Evolutionary conservation across 805 yeast genomes (phyloP).

Genomic region (Metschnikowia arizonensis): DNA sequence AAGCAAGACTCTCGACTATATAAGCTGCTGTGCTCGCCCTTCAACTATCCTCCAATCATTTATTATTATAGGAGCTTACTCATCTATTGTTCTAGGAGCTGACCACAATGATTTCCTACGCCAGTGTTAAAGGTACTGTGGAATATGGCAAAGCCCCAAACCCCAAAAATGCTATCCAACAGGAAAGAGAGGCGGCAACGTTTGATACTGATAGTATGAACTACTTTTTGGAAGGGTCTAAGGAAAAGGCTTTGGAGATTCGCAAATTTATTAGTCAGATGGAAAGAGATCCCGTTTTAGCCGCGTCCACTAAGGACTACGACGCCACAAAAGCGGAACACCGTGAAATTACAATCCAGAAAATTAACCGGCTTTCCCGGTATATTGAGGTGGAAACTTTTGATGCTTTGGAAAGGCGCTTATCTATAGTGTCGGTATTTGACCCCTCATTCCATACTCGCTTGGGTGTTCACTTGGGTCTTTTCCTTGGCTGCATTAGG

Average conservation of each 20-base stretch:
- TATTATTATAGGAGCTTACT: too few species aligned
- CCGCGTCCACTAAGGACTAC: conserved; percentile 51
- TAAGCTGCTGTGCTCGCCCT: too few species aligned
- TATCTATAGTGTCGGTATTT: conserved; percentile 54
- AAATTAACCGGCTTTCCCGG: conserved; percentile 56
- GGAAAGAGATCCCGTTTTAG: conserved; percentile 64
- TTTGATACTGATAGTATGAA: conserved; percentile 41
- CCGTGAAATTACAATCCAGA: conserved; percentile 56
- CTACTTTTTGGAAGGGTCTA: conserved; percentile 53
- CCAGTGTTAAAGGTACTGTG: conserved; percentile 15
- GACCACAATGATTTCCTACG: conserved; percentile 6
- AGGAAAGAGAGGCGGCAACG: conserved; percentile 43
- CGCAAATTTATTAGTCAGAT: conserved; percentile 52
- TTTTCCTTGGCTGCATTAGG: conserved; percentile 73
- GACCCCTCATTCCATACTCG: conserved; percentile 84
- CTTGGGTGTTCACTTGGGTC: conserved; percentile 82
- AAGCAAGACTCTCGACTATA: too few species aligned
- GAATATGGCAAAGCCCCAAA: conserved; percentile 25
- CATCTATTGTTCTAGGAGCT: too few species aligned
- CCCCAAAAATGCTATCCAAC: conserved; percentile 32
- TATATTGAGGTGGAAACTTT: conserved; percentile 52
- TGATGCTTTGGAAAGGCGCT: conserved; percentile 52
- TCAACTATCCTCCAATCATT: too few species aligned
- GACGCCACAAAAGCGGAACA: conserved; percentile 54
- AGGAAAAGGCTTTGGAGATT: conserved; percentile 39